Evolutionary conservation across 371 early-diverging fungal genomes (phyloP), one percentile per base, ranked within the genome.

Genomic region (Batkoa obscura): DNA sequence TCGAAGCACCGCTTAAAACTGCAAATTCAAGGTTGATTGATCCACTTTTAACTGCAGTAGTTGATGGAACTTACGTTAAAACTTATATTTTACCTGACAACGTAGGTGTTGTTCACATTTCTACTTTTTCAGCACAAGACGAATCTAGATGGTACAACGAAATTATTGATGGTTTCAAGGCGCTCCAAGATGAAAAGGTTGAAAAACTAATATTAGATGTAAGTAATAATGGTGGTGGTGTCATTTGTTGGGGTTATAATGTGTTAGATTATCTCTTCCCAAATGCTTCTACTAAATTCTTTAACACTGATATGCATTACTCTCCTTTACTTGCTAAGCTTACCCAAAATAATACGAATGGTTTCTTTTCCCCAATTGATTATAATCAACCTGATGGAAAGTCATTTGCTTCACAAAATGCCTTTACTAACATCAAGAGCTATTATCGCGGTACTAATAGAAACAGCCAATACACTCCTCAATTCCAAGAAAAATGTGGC

Each of bases 211-310:
- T 49, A 4, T 9, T 49, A 2, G 50, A 49, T 35, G 10, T 49
- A 23, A n/a, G 15, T 33, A 49, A 49, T 33, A 49, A 49, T 33
- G 50, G 50, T n/a, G 50, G 50, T n/a, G 50, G 50, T 35, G 32
- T 49, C 8, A 49, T 49, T 33, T 49, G 50, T 35, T 49, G 17
- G 12, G 50, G 50, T 33, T 49, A 49, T 33, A 12, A 23, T 9
- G 23, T 49, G 10, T n/a, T 49, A 4, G 50, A 49, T 9, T 23
- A 12, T 5, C 31, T 49, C 3, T 49, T 49, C 50, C 50, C 50
- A 4, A 45, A 45, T 4, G 4, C 10, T 17, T 15, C 45, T n/a
- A 15, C 10, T n/a, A 45, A 45, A 23, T 15, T 15, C 45, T 45
- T 45, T n/a, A 4, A 45, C 45, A 49, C 50, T n/a, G 50, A 49